phyloP scores from a whole-genome alignment of 2,329 filamentous ascomycete species.

The Trichoderma sp. region DNA sequence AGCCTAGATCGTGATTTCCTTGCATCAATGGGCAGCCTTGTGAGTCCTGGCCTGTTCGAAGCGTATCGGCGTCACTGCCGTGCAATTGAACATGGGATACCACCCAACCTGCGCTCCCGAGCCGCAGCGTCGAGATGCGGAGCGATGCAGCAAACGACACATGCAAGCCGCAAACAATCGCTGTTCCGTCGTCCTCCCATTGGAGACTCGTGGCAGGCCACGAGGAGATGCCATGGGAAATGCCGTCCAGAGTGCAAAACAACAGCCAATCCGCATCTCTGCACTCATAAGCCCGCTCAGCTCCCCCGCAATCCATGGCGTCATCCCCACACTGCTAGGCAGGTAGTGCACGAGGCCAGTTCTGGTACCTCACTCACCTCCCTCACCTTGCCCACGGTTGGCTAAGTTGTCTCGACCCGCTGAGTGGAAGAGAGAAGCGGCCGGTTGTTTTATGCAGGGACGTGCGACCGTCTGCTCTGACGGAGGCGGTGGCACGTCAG shows the following conservation, averaged over 20 bases:
- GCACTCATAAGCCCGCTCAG: slow-evolving; percentile 30
- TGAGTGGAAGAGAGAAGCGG: neutral
- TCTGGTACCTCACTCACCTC: slow-evolving; percentile 14
- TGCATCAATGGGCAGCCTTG: neutral
- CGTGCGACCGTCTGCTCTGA: neutral
- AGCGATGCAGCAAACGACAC: slow-evolving; percentile 7
- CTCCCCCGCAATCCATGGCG: slow-evolving; percentile 43
- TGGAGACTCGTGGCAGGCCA: slow-evolving; percentile 8
- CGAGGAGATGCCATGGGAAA: slow-evolving; percentile 11
- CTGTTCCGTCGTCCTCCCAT: neutral
- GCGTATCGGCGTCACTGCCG: slow-evolving; percentile 14
- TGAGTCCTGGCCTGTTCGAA: neutral
- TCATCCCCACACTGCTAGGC: slow-evolving; percentile 36
- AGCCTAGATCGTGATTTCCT: neutral
- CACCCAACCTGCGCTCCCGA: slow-evolving; percentile 4
- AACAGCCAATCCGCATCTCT: slow-evolving; percentile 23
- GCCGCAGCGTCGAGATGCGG: neutral
- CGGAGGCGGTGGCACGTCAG: slow-evolving; percentile 8
- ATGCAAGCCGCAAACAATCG: slow-evolving; percentile 3
- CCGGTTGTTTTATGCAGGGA: slow-evolving; percentile 20
- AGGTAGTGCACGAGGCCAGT: slow-evolving; percentile 25
- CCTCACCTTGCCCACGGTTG: slow-evolving; percentile 3
- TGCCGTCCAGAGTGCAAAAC: slow-evolving; percentile 15
- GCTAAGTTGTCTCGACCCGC: slow-evolving; percentile 24
- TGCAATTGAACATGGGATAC: slow-evolving; percentile 13